These are phyloP conservation scores for Scolecobasidium constrictum DNA, from an alignment of 2,329 filamentous ascomycete species.

Conservation along the genomic window DNA sequence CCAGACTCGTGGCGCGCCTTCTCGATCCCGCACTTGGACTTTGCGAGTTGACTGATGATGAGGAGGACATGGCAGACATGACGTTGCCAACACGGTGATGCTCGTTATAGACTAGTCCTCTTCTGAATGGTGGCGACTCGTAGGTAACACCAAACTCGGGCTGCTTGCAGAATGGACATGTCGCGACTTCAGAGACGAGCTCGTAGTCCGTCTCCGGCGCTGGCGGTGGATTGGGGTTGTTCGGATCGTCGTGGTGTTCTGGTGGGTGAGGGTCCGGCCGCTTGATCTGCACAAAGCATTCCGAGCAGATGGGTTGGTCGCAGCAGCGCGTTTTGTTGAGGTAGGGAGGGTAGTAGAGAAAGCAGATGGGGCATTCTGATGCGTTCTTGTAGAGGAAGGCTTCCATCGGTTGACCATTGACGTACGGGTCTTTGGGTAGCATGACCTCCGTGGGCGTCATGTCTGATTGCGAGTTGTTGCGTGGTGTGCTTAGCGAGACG, in stretches of 20 bases:
- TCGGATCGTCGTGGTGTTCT: slow-evolving; percentile 50
- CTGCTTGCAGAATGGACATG: slow-evolving; percentile 90
- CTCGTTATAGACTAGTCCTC: slow-evolving; percentile 62
- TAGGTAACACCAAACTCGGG: slow-evolving; percentile 96
- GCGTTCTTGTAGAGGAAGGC: slow-evolving; percentile 90
- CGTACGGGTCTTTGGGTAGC: slow-evolving; percentile 70
- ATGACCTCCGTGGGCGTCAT: slow-evolving; percentile 66
- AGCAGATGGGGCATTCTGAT: slow-evolving; percentile 88
- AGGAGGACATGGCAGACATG: slow-evolving; percentile 72
- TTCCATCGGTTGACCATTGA: slow-evolving; percentile 90
- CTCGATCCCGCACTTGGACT: slow-evolving; percentile 32
- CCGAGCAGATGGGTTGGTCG: slow-evolving; percentile 91
- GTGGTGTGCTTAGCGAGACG: slow-evolving; percentile 68
- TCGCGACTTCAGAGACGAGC: slow-evolving; percentile 81
- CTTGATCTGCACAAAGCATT: slow-evolving; percentile 98
- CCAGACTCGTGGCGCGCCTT: slow-evolving; percentile 58
- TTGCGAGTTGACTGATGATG: slow-evolving; percentile 62
- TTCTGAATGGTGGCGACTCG: slow-evolving; percentile 74
- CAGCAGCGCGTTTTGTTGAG: slow-evolving; percentile 92
- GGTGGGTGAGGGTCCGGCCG: slow-evolving; percentile 82
- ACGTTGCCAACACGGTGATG: slow-evolving; percentile 40
- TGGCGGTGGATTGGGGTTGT: slow-evolving; percentile 27
- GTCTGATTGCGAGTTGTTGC: slow-evolving; percentile 61
- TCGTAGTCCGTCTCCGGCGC: slow-evolving; percentile 37
- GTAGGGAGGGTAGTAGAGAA: slow-evolving; percentile 88